These are phyloP conservation scores for Aspergillus coremiiformis DNA, from an alignment of 495 filamentous ascomycete genomes.

Conservation along the genomic window DNA sequence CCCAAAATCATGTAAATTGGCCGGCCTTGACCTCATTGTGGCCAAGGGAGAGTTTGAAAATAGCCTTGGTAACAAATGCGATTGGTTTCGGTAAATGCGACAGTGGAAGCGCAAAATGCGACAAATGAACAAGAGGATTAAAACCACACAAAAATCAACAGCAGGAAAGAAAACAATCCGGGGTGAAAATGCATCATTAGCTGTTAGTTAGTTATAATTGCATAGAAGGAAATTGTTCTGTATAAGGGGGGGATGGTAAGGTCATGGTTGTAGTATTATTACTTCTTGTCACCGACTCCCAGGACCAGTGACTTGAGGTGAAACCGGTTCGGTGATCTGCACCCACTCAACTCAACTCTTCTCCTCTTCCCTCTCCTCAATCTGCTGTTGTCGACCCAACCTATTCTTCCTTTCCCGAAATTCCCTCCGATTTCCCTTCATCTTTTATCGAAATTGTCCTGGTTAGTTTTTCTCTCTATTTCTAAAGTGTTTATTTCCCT, in stretches of 20 bases:
- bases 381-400: not conserved
- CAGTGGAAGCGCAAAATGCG: slow-evolving; percentile 1
- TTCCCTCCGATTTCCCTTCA: slow-evolving; percentile 4
- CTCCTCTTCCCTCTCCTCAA: slow-evolving; percentile 1
- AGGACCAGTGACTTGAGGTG: slow-evolving; percentile 4
- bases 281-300: not conserved
- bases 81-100: slow-evolving; percentile 5
- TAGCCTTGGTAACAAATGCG: slow-evolving; percentile 1
- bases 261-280: not conserved
- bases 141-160: not conserved
- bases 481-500: not conserved
- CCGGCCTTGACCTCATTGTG: not conserved
- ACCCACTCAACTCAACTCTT: not conserved
- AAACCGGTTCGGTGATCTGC: slow-evolving; percentile 4
- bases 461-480: slow-evolving; percentile 1
- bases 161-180: not conserved
- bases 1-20: not conserved
- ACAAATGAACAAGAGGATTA: not conserved
- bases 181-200: not conserved
- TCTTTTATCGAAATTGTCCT: slow-evolving; percentile 16
- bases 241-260: not conserved
- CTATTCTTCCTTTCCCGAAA: not conserved
- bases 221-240: not conserved
- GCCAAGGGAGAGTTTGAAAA: not conserved
- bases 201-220: too few relatives aligned